Evolutionary conservation across 257 asterid species (phyloP), one percentile per base, ranked within the genome.

Genomic region (Lavandula angustifolia): DNA sequence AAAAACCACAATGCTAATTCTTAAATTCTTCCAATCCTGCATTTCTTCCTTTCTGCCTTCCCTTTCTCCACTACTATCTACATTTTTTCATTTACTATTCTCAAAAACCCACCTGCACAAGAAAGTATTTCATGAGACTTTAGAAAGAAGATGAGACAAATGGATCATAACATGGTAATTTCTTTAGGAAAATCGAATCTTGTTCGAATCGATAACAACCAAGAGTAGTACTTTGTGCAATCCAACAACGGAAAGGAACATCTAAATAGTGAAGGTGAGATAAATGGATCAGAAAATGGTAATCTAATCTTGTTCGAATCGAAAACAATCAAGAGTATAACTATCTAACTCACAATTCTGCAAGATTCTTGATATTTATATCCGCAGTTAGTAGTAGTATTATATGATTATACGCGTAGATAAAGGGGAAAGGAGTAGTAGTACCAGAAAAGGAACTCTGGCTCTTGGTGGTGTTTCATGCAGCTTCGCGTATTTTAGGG

Each of bases 401-500:
- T 10, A 22, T 3, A 33, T 16, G 43, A 55, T 34, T n/a, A 41
- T 31, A 66, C 14, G 38, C 17, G 31, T 22, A 60, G 16, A 65
- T 18, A 66, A 9, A 1, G 48, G 42, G 47, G 49, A 40, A 12
- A 12, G 7, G 22, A 13, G 34, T 6, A 16, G 14, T 54, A n/a
- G 4, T 62, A 72, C 76, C 72, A 46, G 60, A 35, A 31, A 38
- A 41, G 0, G 56, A 44, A 64, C 12, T 27, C 13, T 31, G 13
- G 66, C 42, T 43, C 29, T 4, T 12, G 1, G 32, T 47, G 55
- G 40, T 18, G 31, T 43, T 69, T 81, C 80, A 80, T 48, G 84
- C 82, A 71, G 86, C 80, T 77, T 88, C 94, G 48, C 81, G 85
- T 50, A 75, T 60, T 76, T 85, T 83, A 6, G 94, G 67, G 57